phyloP scores from a whole-genome alignment of 2,329 filamentous ascomycete genomes.

The Camillea tinctor region DNA sequence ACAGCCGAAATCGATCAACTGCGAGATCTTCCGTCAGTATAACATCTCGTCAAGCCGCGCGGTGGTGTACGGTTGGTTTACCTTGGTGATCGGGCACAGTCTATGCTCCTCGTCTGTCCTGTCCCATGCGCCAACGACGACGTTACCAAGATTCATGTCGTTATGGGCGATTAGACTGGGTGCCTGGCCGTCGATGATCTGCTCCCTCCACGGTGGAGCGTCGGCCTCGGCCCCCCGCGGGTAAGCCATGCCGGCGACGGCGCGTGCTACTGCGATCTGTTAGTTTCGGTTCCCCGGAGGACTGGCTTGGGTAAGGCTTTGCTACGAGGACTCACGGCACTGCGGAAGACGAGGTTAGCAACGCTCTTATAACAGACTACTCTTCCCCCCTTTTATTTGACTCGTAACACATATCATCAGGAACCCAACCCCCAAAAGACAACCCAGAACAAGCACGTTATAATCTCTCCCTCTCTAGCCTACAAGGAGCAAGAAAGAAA shows the following conservation, averaged over 20 bases:
- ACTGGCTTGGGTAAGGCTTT: no score
- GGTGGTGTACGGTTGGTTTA: no score
- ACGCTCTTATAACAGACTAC: no score
- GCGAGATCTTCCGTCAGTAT: neutral
- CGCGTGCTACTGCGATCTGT: no score
- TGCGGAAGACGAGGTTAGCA: no score
- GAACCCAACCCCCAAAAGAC: no score
- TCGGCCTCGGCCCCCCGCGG: neutral
- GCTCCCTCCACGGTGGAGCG: neutral
- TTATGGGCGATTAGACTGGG: neutral
- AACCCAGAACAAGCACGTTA: no score
- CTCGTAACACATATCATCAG: no score
- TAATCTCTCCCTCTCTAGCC: no score
- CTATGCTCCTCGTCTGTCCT: neutral
- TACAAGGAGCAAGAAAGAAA: neutral
- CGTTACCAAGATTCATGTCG: neutral
- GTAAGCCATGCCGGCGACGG: neutral
- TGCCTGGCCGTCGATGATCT: neutral
- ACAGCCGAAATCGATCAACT: conserved; percentile 1
- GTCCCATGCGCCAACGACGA: neutral
- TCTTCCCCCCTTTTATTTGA: no score
- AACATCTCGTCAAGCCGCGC: neutral
- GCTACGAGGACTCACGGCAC: no score
- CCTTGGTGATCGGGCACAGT: neutral
- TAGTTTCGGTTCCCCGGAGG: no score